A percentile compares a stretch with the other conserved stretches of the same genome.
phyloP scores from a whole-genome alignment of 805 yeast species.

The Barnettozyma pratensis region DNA sequence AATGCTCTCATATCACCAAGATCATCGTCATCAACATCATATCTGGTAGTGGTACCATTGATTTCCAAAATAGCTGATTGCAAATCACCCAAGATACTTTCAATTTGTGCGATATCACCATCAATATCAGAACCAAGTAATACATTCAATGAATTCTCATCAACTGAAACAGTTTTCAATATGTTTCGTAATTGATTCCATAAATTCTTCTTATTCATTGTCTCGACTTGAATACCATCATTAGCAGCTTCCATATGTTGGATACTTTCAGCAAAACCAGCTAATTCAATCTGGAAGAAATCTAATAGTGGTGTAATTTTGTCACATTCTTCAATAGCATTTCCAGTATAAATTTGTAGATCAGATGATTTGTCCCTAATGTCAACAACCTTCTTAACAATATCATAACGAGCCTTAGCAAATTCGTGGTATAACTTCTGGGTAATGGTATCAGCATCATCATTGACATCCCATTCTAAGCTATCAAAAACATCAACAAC shows the following conservation, averaged over 20 bases:
- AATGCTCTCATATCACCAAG: constrained; percentile 68
- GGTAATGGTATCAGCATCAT: constrained; percentile 55
- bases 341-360: constrained; percentile 36
- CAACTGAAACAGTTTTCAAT: constrained; percentile 64
- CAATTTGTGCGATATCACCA: constrained; percentile 45
- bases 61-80: constrained; percentile 64
- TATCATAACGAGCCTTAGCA: constrained; percentile 55
- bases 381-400: constrained; percentile 50
- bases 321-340: constrained; percentile 49
- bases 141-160: constrained; percentile 44
- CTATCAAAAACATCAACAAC: constrained; percentile 70
- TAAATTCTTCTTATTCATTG: constrained; percentile 73
- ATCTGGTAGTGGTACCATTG: constrained; percentile 30
- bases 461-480: constrained; percentile 68
- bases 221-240: constrained; percentile 76
- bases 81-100: constrained; percentile 48
- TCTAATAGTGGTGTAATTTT: constrained; percentile 49
- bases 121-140: constrained; percentile 46
- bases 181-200: constrained; percentile 67
- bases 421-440: constrained; percentile 55
- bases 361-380: constrained; percentile 40
- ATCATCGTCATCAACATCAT: constrained; percentile 30
- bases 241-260: constrained; percentile 68
- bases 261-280: constrained; percentile 63
- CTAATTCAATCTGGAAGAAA: constrained; percentile 54